A percentile compares a stretch with the other conserved stretches of the same genome.
Evolutionary conservation across 208 protist species (phyloP).

Genomic region (Wallacemonas sp.): DNA sequence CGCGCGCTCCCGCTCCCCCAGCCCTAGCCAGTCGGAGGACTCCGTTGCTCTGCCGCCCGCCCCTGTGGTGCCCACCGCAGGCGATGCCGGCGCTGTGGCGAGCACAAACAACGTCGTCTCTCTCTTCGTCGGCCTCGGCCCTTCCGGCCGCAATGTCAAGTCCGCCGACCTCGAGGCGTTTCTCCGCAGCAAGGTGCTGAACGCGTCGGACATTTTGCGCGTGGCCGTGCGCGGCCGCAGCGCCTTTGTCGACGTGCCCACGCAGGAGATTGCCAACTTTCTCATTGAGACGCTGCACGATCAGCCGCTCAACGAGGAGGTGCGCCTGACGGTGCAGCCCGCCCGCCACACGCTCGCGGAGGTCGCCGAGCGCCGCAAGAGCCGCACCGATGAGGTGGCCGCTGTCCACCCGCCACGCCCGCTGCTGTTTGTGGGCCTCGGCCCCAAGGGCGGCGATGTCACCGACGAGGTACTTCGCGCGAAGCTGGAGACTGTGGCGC

Average conservation of each 20-base stretch:
- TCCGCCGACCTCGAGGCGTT: constrained; percentile 26
- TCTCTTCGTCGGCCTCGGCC: constrained; percentile 72
- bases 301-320: constrained; percentile 38
- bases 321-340: constrained; percentile 60
- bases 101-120: constrained; percentile 30
- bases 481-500: constrained; percentile 40
- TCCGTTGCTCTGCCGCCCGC: constrained; percentile 6
- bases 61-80: neutral
- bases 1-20: constrained; percentile 5
- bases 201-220: constrained; percentile 21
- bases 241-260: constrained; percentile 69
- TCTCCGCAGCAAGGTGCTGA: constrained; percentile 30
- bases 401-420: constrained; percentile 12
- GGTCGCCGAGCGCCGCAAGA: constrained; percentile 22
- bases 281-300: constrained; percentile 56
- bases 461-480: constrained; percentile 32
- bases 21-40: constrained; percentile 7
- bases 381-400: constrained; percentile 16
- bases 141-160: constrained; percentile 33
- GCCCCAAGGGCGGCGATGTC: constrained; percentile 43
- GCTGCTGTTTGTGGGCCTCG: constrained; percentile 60
- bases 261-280: constrained; percentile 38
- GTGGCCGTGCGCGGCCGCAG: constrained; percentile 71
- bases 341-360: constrained; percentile 35
- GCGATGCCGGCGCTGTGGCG: neutral